Conservation (phyloP, 2,329 filamentous ascomycete species). For the Neoascochyta sp. region DNA sequence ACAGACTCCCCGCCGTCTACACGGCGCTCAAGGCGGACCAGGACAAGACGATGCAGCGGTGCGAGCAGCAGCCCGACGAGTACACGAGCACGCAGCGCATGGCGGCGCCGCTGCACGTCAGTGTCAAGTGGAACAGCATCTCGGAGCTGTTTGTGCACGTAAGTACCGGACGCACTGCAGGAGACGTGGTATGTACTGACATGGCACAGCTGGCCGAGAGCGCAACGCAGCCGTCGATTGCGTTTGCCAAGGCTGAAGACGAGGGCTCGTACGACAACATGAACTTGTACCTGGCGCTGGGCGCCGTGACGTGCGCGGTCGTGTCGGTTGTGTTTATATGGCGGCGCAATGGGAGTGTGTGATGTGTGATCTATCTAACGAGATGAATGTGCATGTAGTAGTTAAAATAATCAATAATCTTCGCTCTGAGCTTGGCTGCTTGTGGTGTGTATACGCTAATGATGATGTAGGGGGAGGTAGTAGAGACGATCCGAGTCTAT, state of each 20-base stretch:
- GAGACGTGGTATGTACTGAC: conserved; percentile 12
- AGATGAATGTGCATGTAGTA: too few relatives aligned
- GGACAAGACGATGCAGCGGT: conserved; percentile 94
- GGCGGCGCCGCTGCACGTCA: conserved; percentile 88
- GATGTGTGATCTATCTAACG: too few relatives aligned
- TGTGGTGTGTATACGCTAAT: too few relatives aligned
- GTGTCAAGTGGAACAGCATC: conserved; percentile 90
- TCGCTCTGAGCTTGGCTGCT: too few relatives aligned
- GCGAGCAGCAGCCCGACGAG: conserved; percentile 81
- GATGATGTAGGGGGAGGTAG: too few relatives aligned
- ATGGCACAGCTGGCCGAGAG: conserved; percentile 70
- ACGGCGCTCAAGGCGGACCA: conserved; percentile 91
- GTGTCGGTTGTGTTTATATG: conserved; percentile 59
- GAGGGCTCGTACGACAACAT: conserved; percentile 73
- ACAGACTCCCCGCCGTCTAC: conserved; percentile 87
- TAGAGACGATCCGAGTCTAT: too few relatives aligned
- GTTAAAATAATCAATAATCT: conserved; percentile 6
- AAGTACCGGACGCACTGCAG: conserved; percentile 16
- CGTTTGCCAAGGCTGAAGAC: conserved; percentile 86
- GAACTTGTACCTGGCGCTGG: conserved; percentile 78
- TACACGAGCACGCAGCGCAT: conserved; percentile 84
- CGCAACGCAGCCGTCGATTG: conserved; percentile 82
- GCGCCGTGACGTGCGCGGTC: conserved; percentile 61
- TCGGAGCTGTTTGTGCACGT: conserved; percentile 82
- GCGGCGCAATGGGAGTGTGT: conserved; percentile 50